A percentile compares a stretch with the other conserved stretches of the same genome.
phyloP scores from a whole-genome alignment of 148 eudicot genomes.

The Persicaria maculosa region DNA sequence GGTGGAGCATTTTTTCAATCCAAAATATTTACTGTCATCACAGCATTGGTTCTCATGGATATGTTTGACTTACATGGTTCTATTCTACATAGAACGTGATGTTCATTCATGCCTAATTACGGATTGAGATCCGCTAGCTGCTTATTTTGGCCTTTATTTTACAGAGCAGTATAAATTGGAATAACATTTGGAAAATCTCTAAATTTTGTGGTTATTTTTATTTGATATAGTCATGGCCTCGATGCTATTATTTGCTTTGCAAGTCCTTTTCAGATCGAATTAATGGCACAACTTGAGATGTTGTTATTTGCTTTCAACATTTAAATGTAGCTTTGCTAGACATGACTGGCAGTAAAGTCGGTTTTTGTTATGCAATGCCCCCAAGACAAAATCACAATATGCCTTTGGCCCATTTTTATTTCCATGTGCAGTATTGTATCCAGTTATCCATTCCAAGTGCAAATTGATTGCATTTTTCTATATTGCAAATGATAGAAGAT shows the following conservation, averaged over 20 bases:
- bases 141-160: neutral
- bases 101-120: neutral
- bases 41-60: neutral
- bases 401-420: neutral
- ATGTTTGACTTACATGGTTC: too few relatives aligned
- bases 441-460: neutral
- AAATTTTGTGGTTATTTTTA: constrained; percentile 12
- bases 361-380: neutral
- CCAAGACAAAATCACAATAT: neutral
- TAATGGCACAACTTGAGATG: constrained; percentile 57
- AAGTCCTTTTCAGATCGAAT: constrained; percentile 66
- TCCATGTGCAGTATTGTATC: neutral
- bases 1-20: too few relatives aligned
- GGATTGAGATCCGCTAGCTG: neutral
- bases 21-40: too few relatives aligned
- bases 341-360: constrained; percentile 17
- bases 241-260: constrained; percentile 15
- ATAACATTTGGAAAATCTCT: neutral
- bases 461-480: neutral
- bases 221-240: constrained; percentile 29
- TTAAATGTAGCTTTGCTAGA: constrained; percentile 38
- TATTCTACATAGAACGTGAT: too few relatives aligned
- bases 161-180: too few relatives aligned
- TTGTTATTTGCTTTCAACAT: constrained; percentile 69
- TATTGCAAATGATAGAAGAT: too few relatives aligned